Evolutionary conservation across 108 stramenopile species (phyloP).

Genomic region (Nannochloropsis gaditana): DNA sequence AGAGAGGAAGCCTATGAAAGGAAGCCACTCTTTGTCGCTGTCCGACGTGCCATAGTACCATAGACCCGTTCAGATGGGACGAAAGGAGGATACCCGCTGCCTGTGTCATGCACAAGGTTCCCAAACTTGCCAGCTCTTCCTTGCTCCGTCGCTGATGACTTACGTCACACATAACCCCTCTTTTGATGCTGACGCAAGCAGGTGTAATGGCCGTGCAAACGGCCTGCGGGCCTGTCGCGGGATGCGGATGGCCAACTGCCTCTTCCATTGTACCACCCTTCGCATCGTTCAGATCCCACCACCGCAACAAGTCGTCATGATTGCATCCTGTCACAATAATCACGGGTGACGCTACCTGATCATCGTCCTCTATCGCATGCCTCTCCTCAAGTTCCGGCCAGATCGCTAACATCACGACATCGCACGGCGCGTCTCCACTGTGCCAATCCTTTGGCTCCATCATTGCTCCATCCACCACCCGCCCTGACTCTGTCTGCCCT

Average conservation of each 20-base stretch:
- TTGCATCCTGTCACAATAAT: slow-evolving; percentile 12
- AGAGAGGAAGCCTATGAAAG: neutral
- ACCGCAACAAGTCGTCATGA: neutral
- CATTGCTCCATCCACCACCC: neutral
- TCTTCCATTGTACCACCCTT: neutral
- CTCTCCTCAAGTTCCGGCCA: neutral
- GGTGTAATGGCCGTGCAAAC: slow-evolving; percentile 7
- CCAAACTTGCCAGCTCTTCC: neutral
- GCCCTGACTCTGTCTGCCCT: neutral
- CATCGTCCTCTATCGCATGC: neutral
- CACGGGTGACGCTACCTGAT: neutral
- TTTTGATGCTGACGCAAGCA: neutral
- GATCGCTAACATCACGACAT: neutral
- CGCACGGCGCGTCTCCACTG: neutral
- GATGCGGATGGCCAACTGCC: neutral
- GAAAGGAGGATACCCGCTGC: neutral
- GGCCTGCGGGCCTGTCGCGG: neutral
- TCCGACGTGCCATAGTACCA: neutral
- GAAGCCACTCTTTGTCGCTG: neutral
- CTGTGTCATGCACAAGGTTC: neutral
- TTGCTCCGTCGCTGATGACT: neutral
- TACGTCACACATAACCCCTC: neutral
- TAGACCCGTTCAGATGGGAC: neutral
- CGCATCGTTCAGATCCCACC: neutral
- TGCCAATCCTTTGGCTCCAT: neutral